A percentile compares a stretch with the other conserved stretches of the same genome.
These are phyloP conservation scores for Dendrobium catenatum DNA, from an alignment of 106 monocot species.

Conservation along the genomic window DNA sequence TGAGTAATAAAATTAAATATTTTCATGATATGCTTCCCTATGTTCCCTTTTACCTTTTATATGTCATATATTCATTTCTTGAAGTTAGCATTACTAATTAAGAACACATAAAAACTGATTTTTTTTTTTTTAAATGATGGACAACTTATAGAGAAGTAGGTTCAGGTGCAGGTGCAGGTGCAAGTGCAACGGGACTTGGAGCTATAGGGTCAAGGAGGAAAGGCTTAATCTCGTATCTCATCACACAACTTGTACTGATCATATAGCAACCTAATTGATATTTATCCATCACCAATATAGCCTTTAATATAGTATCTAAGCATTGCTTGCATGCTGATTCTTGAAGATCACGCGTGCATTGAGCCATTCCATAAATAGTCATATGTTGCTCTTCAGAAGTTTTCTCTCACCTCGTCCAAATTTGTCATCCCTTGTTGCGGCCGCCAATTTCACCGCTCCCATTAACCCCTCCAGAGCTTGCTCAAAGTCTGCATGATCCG, in stretches of 20 bases:
- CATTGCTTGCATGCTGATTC: neutral
- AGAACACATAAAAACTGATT: no score
- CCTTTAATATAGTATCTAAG: neutral
- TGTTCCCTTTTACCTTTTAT: no score
- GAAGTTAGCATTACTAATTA: no score
- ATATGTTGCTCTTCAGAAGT: neutral
- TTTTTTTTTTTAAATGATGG: no score
- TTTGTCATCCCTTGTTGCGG: neutral
- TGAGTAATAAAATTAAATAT: no score
- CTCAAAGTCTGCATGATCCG: neutral
- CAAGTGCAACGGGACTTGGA: no score
- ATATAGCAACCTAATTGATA: neutral
- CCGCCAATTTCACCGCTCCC: neutral
- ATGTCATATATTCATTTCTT: no score
- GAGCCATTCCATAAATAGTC: slow-evolving; percentile 1
- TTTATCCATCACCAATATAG: neutral
- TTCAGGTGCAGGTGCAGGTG: no score
- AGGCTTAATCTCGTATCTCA: neutral
- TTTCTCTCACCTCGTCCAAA: neutral
- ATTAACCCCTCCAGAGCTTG: neutral
- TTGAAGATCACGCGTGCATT: neutral
- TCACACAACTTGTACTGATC: neutral
- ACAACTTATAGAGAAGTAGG: no score
- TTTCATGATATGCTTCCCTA: no score
- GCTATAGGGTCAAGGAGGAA: neutral